Base-by-base conservation (phyloP, 345 rosid species). In the Firmiana major region DNA sequence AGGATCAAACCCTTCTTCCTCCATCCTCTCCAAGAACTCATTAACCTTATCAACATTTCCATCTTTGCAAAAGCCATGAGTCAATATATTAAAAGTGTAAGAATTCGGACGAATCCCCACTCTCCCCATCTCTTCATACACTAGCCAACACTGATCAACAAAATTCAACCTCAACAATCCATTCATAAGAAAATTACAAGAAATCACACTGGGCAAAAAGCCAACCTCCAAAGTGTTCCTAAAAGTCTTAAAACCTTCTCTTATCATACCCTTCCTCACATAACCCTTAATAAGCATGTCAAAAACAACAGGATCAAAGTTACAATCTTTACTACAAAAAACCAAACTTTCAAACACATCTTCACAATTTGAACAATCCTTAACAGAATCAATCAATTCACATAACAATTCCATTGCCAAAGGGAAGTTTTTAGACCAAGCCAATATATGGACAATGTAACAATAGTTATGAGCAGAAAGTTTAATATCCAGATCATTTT, bases 1-100 rank as follows among this genome's bases (percentile, higher is more conserved):
- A 0, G 93, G 97, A 80, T 88, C 94, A 78, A 93, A 95, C 0
- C 98, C 99, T 87, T 93, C 98, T 81, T 95, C 99, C 77, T 95
- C 99, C 92, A 95, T 92, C 85, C 84, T 90, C 87, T 95, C 98
- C 81, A 95, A 54, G 75, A 95, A 95, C 6, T 86, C 92, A 78
- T 88, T 82, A 81, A 93, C 91, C 84, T 84, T 83, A 68, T 62
- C 71, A 1, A 83, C 79, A 79, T 84, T 83, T 1, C 90, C 87
- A 53, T 79, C 81, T 24, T 75, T 83, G 79, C 99, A 93, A 67
- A 93, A 87, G 73, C 80, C 88, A 83, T 86, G 84, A 21, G 92
- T 93, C 78, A 95, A 80, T n/a, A 93, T 89, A 81, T 95, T 95
- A 75, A 93, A 93, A 0, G 97, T 95, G 73, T 87, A 79, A 0